Percentiles rank a stretch among this genome's conserved stretches.
Evolutionary conservation across 768 basidiomycete genomes (phyloP).

Genomic region (Phylloporus arenicola): DNA sequence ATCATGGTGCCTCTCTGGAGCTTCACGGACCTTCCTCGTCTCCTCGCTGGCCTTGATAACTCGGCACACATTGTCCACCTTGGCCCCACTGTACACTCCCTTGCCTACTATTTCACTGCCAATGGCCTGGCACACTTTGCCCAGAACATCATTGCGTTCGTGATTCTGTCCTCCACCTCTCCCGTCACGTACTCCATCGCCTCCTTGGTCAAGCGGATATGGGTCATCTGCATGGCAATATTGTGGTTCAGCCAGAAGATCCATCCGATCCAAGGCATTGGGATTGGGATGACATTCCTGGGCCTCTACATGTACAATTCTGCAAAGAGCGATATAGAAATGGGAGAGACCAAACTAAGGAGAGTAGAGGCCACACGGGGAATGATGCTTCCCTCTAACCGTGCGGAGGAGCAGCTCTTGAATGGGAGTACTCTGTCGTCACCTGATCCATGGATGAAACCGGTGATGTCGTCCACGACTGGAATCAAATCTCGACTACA

Average conservation of each 20-base stretch:
- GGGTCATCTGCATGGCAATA: conserved; percentile 96
- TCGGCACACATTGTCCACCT: conserved; percentile 32
- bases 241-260: conserved; percentile 92
- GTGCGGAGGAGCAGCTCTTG: conserved; percentile 51
- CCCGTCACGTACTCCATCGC: conserved; percentile 99
- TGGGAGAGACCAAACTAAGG: conserved; percentile 84
- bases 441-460: conserved; percentile 4
- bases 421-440: conserved; percentile 33
- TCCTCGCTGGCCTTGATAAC: conserved; percentile 41
- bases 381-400: conserved; percentile 63
- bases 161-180: conserved; percentile 91
- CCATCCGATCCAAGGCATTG: conserved; percentile 77
- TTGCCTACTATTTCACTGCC: conserved; percentile 79
- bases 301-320: conserved; percentile 96
- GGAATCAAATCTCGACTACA: conserved; percentile 22
- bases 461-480: conserved; percentile 18
- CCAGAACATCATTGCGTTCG: conserved; percentile 96
- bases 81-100: conserved; percentile 49
- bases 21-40: conserved; percentile 75
- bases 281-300: conserved; percentile 85
- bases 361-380: conserved; percentile 69
- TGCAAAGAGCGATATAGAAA: conserved; percentile 88
- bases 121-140: conserved; percentile 96
- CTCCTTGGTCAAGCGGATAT: conserved; percentile 95
- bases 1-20: conserved; percentile 96